Conservation (phyloP, 805 yeast genomes). For the Spathaspora girioi region DNA sequence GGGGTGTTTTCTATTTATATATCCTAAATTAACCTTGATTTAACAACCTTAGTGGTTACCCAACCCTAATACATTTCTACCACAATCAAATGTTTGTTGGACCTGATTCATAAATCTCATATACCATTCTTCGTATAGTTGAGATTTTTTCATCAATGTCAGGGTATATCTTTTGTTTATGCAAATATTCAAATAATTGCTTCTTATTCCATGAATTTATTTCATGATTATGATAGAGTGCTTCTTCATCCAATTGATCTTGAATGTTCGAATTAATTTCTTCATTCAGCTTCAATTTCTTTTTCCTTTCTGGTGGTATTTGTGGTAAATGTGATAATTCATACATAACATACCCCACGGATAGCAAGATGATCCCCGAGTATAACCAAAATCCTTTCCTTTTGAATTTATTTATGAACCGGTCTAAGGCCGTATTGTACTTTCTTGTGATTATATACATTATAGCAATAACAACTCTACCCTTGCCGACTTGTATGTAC, state of each 20-base stretch:
- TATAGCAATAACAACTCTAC: neutral
- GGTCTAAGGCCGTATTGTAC: constrained; percentile 26
- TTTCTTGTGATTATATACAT: constrained; percentile 2
- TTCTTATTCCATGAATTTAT: constrained; percentile 15
- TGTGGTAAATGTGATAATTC: constrained; percentile 13
- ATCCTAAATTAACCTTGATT: neutral
- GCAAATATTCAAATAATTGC: constrained; percentile 14
- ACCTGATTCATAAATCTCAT: constrained; percentile 10
- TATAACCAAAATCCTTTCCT: constrained; percentile 34
- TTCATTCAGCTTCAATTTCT: neutral
- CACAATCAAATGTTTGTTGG: neutral
- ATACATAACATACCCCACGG: constrained; percentile 26
- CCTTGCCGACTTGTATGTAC: neutral
- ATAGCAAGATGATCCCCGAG: constrained; percentile 25
- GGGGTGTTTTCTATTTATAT: neutral
- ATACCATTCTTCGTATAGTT: constrained; percentile 9
- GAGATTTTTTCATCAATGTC: constrained; percentile 16
- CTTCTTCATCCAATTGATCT: neutral
- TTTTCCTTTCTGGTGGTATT: constrained; percentile 7
- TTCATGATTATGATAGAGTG: constrained; percentile 4
- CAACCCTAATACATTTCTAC: neutral
- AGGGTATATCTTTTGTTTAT: constrained; percentile 12
- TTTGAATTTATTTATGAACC: constrained; percentile 25
- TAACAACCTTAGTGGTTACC: neutral
- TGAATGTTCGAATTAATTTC: neutral